These are phyloP conservation scores for Globisporangium heterothallicum DNA, from an alignment of 352 stramenopile species.

Conservation along the genomic window DNA sequence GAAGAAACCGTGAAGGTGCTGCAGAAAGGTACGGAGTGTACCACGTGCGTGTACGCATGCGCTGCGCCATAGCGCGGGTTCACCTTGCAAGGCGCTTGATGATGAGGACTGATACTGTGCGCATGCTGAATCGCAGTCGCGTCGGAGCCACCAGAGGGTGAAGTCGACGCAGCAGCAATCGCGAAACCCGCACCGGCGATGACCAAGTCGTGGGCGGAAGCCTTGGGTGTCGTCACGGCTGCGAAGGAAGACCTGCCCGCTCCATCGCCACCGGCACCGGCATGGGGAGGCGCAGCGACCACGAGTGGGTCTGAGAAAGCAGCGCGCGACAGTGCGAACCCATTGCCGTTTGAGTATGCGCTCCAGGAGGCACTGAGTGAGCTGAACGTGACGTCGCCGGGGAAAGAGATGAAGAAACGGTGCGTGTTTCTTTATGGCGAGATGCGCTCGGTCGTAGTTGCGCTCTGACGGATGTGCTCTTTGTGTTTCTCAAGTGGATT, in stretches of 20 bases:
- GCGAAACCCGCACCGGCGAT: conserved; percentile 7
- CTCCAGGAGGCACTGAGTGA: conserved; percentile 52
- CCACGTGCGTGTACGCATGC: too few relatives aligned
- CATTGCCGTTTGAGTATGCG: conserved; percentile 53
- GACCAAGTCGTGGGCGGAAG: conserved; percentile 58
- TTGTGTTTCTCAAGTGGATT: conserved; percentile 35
- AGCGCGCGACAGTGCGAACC: conserved; percentile 8
- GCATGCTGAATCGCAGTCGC: conserved; percentile 1
- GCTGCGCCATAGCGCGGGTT: too few relatives aligned
- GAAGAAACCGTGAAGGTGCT: conserved; percentile 55
- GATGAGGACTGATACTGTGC: neutral
- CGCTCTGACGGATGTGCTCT: neutral
- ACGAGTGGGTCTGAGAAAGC: conserved; percentile 2
- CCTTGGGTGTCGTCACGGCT: conserved; percentile 42
- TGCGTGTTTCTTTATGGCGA: conserved; percentile 8
- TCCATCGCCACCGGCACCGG: conserved; percentile 14
- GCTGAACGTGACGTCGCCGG: conserved; percentile 53
- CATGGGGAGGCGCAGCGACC: conserved; percentile 22
- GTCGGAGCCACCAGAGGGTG: conserved; percentile 14
- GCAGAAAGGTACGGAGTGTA: conserved; percentile 44
- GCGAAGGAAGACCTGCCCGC: conserved; percentile 11
- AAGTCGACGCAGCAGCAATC: conserved; percentile 11
- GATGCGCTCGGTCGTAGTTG: neutral
- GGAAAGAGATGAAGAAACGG: conserved; percentile 82
- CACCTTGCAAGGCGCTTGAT: neutral